Evolutionary conservation across 176 grass and related monocot species (phyloP).

Genomic region (Aechmea fasciata): DNA sequence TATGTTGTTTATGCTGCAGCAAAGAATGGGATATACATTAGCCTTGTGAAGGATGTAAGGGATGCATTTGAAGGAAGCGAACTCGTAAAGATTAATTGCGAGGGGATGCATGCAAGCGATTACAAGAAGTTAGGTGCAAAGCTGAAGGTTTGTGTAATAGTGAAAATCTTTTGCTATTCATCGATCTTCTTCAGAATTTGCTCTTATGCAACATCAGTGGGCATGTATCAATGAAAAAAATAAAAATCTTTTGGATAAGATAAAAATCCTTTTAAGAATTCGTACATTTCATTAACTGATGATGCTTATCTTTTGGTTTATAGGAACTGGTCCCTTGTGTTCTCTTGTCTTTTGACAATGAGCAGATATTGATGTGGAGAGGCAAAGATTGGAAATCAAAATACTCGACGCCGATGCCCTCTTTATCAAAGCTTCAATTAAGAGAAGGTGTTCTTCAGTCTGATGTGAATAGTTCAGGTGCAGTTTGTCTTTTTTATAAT

Average conservation of each 20-base stretch:
- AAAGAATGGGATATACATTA: constrained; percentile 94
- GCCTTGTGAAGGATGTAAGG: constrained; percentile 72
- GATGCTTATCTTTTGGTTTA: constrained; percentile 27
- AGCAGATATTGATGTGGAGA: constrained; percentile 83
- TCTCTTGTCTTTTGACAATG: constrained; percentile 84
- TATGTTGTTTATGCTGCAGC: constrained; percentile 34
- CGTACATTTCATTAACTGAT: neutral
- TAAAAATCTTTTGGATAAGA: too few species aligned
- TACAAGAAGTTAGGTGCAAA: constrained; percentile 98
- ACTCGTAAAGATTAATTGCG: constrained; percentile 65
- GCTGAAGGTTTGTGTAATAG: constrained; percentile 47
- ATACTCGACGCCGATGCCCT: constrained; percentile 40
- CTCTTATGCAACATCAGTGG: neutral
- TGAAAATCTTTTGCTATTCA: neutral
- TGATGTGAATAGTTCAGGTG: constrained; percentile 52
- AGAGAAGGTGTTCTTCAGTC: constrained; percentile 18
- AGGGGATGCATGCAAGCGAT: constrained; percentile 92
- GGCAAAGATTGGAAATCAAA: constrained; percentile 85
- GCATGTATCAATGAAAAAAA: too few species aligned
- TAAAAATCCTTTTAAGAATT: too few species aligned
- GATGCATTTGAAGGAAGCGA: constrained; percentile 88
- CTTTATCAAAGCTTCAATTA: constrained; percentile 33
- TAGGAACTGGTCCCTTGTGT: constrained; percentile 94
- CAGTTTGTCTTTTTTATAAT: neutral
- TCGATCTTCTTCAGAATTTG: neutral